Conservation (phyloP, 1,284 basidiomycete genomes). For the Tetrapyrgos nigripes region DNA sequence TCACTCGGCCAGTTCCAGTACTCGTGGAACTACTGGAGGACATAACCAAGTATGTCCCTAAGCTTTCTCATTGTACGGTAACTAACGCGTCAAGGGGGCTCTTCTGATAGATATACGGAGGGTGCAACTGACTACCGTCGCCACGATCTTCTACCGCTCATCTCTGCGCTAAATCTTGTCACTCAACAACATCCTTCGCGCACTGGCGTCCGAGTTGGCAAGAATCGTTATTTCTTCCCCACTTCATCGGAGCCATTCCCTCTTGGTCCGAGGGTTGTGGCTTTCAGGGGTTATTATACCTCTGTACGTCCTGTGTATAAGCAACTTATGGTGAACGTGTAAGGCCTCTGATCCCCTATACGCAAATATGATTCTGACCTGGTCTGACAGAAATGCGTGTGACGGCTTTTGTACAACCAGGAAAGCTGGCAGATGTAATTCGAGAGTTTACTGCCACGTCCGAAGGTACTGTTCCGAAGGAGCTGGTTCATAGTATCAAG, state of each 20-base stretch:
- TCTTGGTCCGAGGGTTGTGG: slow-evolving; percentile 59
- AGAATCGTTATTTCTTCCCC: slow-evolving; percentile 65
- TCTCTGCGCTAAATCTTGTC: slow-evolving; percentile 71
- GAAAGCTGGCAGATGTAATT: slow-evolving; percentile 65
- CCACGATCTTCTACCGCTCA: slow-evolving; percentile 57
- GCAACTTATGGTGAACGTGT: slow-evolving; percentile 75
- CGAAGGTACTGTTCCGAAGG: slow-evolving; percentile 47
- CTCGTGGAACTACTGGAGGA: too few relatives aligned
- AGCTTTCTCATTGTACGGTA: neutral
- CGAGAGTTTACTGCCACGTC: slow-evolving; percentile 50
- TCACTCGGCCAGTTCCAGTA: too few relatives aligned
- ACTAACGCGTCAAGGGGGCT: neutral
- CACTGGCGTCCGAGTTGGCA: slow-evolving; percentile 61
- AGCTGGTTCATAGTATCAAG: slow-evolving; percentile 58
- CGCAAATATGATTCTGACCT: neutral
- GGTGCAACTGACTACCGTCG: slow-evolving; percentile 48
- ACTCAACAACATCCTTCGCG: slow-evolving; percentile 62
- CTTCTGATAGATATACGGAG: slow-evolving; percentile 52
- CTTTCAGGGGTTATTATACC: slow-evolving; percentile 70
- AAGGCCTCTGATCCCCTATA: slow-evolving; percentile 16
- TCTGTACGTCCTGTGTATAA: slow-evolving; percentile 70
- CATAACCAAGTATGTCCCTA: too few relatives aligned
- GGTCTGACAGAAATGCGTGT: slow-evolving; percentile 63
- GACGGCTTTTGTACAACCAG: slow-evolving; percentile 72
- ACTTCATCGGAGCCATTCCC: slow-evolving; percentile 27